Evolutionary conservation across 2,329 filamentous ascomycete genomes (phyloP).

Genomic region (Lecanoromycetidae sp.): DNA sequence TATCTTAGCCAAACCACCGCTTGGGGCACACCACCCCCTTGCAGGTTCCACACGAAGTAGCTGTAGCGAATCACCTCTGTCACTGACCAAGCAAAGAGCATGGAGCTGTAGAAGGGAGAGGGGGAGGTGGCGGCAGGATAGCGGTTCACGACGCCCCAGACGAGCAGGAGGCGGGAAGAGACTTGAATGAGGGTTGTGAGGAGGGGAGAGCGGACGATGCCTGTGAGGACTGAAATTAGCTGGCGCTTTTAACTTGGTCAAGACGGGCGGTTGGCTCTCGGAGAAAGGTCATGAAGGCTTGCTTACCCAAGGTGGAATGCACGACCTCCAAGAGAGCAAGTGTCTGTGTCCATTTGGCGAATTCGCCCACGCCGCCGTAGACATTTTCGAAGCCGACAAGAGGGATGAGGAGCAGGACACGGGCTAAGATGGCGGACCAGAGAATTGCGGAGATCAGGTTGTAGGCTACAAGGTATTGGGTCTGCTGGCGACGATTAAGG

Average conservation of each 20-base stretch:
- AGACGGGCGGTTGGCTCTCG: background rate
- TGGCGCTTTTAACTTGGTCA: background rate
- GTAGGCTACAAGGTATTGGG: constrained; percentile 66
- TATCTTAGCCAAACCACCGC: constrained; percentile 66
- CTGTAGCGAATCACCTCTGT: constrained; percentile 91
- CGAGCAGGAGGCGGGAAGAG: constrained; percentile 70
- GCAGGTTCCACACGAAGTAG: constrained; percentile 69
- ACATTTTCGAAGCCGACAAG: constrained; percentile 46
- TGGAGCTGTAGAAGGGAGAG: constrained; percentile 55
- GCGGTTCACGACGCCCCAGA: constrained; percentile 68
- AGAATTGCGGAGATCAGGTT: constrained; percentile 65
- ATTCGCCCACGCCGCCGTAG: constrained; percentile 51
- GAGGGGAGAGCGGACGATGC: constrained; percentile 74
- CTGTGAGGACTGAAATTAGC: constrained; percentile 31
- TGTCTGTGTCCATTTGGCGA: constrained; percentile 71
- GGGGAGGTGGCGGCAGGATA: constrained; percentile 54
- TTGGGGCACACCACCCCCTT: constrained; percentile 44
- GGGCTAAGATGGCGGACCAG: constrained; percentile 66
- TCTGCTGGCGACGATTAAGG: constrained; percentile 12
- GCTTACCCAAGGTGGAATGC: constrained; percentile 63
- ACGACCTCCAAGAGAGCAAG: constrained; percentile 70
- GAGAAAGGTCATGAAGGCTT: background rate
- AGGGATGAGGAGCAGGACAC: constrained; percentile 47
- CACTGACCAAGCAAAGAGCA: constrained; percentile 77
- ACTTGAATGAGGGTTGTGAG: constrained; percentile 86